phyloP scores from a whole-genome alignment of 139 green algal genomes.

The Monoraphidium neglectum region DNA sequence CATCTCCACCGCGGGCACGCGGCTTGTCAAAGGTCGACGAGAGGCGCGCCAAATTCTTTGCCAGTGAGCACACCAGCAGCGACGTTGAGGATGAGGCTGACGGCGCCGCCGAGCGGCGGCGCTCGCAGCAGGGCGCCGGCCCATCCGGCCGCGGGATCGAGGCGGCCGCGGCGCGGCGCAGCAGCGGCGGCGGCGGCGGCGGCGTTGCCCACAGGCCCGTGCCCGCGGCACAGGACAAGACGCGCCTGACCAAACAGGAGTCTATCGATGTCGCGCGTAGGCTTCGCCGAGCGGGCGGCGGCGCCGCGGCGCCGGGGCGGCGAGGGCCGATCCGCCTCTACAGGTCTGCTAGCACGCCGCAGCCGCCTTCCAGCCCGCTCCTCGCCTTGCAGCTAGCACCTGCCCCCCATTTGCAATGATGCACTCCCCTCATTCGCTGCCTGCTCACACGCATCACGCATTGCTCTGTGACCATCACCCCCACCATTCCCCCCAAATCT shows the following conservation, averaged over 20 bases:
- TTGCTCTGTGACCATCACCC: not conserved
- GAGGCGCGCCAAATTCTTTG: too few relatives aligned
- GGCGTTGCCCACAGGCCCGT: too few relatives aligned
- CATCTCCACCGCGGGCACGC: too few relatives aligned
- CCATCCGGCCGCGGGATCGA: too few relatives aligned
- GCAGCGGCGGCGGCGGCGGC: too few relatives aligned
- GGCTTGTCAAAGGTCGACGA: too few relatives aligned
- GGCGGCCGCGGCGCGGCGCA: too few relatives aligned
- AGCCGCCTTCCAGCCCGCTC: not conserved
- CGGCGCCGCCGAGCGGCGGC: too few relatives aligned
- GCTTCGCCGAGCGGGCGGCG: not conserved
- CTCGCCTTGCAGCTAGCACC: not conserved
- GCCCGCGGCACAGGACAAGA: constrained; percentile 7
- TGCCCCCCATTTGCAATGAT: not conserved
- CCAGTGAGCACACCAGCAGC: too few relatives aligned
- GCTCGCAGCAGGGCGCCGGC: too few relatives aligned
- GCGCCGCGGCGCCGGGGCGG: not conserved
- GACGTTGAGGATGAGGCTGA: too few relatives aligned
- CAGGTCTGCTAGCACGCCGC: not conserved
- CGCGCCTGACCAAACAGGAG: constrained; percentile 5
- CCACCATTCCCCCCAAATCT: not conserved
- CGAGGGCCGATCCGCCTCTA: not conserved
- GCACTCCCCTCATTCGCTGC: not conserved
- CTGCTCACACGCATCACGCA: not conserved
- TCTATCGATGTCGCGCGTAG: constrained; percentile 2